Evolutionary conservation across 2,329 filamentous ascomycete genomes (phyloP).

Genomic region (Boeremia lycopersici): DNA sequence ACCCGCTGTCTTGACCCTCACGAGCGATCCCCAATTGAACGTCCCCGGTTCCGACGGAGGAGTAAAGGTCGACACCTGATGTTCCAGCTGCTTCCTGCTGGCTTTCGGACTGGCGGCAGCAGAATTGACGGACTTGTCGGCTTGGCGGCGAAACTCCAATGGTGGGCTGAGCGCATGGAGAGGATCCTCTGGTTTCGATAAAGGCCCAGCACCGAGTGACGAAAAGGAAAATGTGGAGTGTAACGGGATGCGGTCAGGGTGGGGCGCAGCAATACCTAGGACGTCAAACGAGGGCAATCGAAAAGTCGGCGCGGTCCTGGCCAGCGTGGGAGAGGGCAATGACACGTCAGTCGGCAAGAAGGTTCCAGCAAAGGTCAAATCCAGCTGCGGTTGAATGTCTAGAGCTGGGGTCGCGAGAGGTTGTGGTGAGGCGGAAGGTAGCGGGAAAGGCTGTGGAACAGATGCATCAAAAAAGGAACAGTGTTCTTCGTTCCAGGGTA

Average conservation of each 20-base stretch:
- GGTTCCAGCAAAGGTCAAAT: slow-evolving; percentile 32
- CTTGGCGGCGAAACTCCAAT: slow-evolving; percentile 25
- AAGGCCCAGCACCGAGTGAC: slow-evolving; percentile 43
- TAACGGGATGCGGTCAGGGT: slow-evolving; percentile 49
- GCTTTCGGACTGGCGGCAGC: slow-evolving; percentile 26
- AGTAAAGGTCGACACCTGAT: slow-evolving; percentile 51
- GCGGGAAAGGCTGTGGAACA: slow-evolving; percentile 37
- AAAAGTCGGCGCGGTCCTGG: slow-evolving; percentile 47
- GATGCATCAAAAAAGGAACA: slow-evolving; percentile 37
- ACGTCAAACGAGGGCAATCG: slow-evolving; percentile 61
- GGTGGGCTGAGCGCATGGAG: slow-evolving; percentile 48
- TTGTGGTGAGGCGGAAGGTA: slow-evolving; percentile 30
- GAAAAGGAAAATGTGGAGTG: slow-evolving; percentile 36
- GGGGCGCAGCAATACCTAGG: slow-evolving; percentile 57
- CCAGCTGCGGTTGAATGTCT: slow-evolving; percentile 35
- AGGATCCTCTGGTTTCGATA: slow-evolving; percentile 49
- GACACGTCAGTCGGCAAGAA: slow-evolving; percentile 38
- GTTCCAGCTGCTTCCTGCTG: slow-evolving; percentile 35
- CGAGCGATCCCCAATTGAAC: slow-evolving; percentile 48
- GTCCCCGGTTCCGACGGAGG: slow-evolving; percentile 53
- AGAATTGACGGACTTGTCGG: slow-evolving; percentile 25
- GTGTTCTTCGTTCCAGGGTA: slow-evolving; percentile 21
- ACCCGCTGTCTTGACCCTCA: slow-evolving; percentile 43
- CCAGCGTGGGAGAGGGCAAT: slow-evolving; percentile 38
- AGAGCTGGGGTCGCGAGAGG: slow-evolving; percentile 33